Evolutionary conservation across 2,329 filamentous ascomycete genomes (phyloP).

Genomic region (Zymoseptoria pseudotritici): DNA sequence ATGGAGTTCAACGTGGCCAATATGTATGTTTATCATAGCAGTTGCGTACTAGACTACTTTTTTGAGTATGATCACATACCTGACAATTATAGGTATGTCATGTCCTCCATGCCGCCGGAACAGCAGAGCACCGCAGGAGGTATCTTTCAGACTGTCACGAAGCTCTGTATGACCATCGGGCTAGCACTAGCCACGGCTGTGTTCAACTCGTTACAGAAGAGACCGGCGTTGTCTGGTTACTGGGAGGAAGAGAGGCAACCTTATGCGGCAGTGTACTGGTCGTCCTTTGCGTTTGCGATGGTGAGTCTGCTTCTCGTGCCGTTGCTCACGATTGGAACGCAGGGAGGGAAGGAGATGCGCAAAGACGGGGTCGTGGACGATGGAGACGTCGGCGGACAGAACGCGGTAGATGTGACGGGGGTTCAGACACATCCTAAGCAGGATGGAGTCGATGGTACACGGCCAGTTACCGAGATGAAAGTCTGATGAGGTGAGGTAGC

Average conservation of each 20-base stretch:
- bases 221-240: slow-evolving; percentile 31
- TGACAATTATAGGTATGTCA: slow-evolving; percentile 70
- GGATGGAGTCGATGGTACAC: neutral
- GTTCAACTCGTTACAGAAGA: slow-evolving; percentile 40
- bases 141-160: slow-evolving; percentile 60
- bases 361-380: neutral
- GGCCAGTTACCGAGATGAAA: no score
- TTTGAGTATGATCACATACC: no score
- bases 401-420: neutral
- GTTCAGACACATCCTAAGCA: neutral
- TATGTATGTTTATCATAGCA: no score
- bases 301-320: slow-evolving; percentile 42
- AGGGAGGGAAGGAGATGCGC: slow-evolving; percentile 34
- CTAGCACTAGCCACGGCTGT: slow-evolving; percentile 57
- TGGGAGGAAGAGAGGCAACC: slow-evolving; percentile 41
- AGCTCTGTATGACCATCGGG: slow-evolving; percentile 52
- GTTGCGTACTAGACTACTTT: no score
- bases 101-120: slow-evolving; percentile 54
- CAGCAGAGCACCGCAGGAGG: slow-evolving; percentile 61
- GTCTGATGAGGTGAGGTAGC: no score
- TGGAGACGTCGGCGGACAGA: neutral
- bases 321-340: slow-evolving; percentile 48
- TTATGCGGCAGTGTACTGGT: slow-evolving; percentile 48
- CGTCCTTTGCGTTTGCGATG: slow-evolving; percentile 39
- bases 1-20: slow-evolving; percentile 66